Percentiles rank a stretch among this genome's conserved stretches.
Conservation (phyloP, 768 basidiomycete species). For the Trametes punicea region DNA sequence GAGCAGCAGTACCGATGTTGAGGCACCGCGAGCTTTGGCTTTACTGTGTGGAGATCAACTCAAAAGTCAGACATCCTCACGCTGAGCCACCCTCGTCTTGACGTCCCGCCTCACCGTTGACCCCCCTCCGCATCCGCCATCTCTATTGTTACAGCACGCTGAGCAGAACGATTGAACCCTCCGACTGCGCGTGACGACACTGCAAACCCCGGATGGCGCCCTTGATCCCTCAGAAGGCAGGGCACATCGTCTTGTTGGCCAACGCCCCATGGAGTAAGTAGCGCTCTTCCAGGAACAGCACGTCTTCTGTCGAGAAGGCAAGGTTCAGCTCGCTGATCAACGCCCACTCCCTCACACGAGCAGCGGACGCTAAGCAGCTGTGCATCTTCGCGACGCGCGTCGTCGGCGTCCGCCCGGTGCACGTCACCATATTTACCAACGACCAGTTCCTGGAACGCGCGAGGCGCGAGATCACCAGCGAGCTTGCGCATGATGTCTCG, state of each 20-base stretch:
- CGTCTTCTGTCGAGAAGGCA: neutral
- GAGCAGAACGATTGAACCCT: neutral
- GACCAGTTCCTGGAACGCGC: slow-evolving; percentile 2
- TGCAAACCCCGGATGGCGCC: too few species aligned
- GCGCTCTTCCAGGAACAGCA: neutral
- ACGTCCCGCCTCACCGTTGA: neutral
- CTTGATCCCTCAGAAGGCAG: too few species aligned
- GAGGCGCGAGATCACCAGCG: slow-evolving; percentile 2
- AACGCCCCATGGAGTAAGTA: slow-evolving; percentile 6
- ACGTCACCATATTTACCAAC: slow-evolving; percentile 4
- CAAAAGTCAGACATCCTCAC: slow-evolving; percentile 8
- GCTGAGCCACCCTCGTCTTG: neutral
- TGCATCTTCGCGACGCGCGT: slow-evolving; percentile 4
- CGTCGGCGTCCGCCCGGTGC: neutral
- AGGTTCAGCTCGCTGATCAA: neutral
- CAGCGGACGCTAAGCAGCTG: slow-evolving; percentile 5
- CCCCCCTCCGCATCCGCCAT: neutral
- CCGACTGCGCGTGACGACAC: neutral
- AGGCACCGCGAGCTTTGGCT: neutral
- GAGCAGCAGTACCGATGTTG: neutral
- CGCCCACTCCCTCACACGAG: too few species aligned
- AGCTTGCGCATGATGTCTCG: neutral
- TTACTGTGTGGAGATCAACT: neutral
- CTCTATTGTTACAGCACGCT: too few species aligned
- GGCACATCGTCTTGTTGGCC: slow-evolving; percentile 7